phyloP scores from a whole-genome alignment of 164 flowering plant species.

The Berberis thunbergii region DNA sequence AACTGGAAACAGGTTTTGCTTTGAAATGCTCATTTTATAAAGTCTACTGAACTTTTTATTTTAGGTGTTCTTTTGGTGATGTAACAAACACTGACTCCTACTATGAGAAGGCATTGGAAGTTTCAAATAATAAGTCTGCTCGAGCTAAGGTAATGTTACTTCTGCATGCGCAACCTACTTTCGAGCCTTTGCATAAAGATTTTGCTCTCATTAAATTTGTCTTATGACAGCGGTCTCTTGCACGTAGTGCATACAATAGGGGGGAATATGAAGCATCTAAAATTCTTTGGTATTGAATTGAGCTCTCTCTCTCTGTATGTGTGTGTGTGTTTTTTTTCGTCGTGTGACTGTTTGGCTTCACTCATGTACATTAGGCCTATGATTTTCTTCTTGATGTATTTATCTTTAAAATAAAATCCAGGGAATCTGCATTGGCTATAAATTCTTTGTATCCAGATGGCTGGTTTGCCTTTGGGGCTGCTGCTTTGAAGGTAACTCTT shows the following conservation, averaged over 20 bases:
- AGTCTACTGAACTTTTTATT: neutral
- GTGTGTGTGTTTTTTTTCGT: neutral
- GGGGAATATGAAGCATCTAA: conserved; percentile 74
- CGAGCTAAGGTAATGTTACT: conserved; percentile 61
- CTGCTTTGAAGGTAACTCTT: conserved; percentile 71
- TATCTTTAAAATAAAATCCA: conserved; percentile 11
- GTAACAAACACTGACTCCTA: conserved; percentile 65
- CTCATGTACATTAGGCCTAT: neutral
- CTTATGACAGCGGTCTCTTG: conserved; percentile 65
- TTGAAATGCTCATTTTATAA: neutral
- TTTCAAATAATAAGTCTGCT: conserved; percentile 70
- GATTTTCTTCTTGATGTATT: neutral
- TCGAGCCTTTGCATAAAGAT: neutral
- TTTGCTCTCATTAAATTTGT: conserved; percentile 2
- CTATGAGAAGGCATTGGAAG: conserved; percentile 81
- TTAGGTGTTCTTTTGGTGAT: conserved; percentile 93
- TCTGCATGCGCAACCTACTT: neutral
- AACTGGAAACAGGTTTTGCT: neutral
- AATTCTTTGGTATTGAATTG: conserved; percentile 42
- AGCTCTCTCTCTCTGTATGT: neutral
- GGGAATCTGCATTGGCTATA: conserved; percentile 91
- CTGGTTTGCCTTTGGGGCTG: conserved; percentile 98
- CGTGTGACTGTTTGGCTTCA: neutral
- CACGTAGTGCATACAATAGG: conserved; percentile 87
- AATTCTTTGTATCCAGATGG: conserved; percentile 94